Evolutionary conservation across 805 yeast genomes (phyloP).

Genomic region (Zygoascus ofunaensis): DNA sequence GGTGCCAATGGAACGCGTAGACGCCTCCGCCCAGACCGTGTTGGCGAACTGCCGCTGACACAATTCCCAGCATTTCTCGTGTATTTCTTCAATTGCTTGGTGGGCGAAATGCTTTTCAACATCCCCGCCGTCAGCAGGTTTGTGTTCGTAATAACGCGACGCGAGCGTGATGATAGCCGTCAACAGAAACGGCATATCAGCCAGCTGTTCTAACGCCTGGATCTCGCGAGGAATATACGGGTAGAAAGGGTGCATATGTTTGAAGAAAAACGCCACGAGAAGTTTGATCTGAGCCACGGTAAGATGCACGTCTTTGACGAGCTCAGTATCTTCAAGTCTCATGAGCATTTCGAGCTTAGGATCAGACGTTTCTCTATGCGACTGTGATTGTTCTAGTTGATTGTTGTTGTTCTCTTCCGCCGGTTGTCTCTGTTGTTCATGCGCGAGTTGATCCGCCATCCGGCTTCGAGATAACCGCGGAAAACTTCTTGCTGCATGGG

Average conservation of each 20-base stretch:
- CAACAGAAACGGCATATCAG: constrained; percentile 70
- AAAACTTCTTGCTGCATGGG: constrained; percentile 29
- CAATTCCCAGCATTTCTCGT: constrained; percentile 74
- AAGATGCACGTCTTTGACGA: constrained; percentile 47
- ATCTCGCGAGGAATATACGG: constrained; percentile 76
- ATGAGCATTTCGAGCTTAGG: constrained; percentile 5
- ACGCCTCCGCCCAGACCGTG: constrained; percentile 91
- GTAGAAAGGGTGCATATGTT: constrained; percentile 80
- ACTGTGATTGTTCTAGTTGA: constrained; percentile 2
- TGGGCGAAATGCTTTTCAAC: background rate
- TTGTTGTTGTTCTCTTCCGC: background rate
- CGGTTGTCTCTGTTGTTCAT: background rate
- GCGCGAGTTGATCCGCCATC: background rate
- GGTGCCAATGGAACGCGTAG: constrained; percentile 79
- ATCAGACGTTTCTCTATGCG: background rate
- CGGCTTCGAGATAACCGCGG: constrained; percentile 25
- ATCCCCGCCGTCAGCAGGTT: background rate
- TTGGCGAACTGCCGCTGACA: constrained; percentile 74
- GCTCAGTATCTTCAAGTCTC: constrained; percentile 49
- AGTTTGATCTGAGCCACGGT: constrained; percentile 36
- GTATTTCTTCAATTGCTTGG: constrained; percentile 26
- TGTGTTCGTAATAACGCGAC: constrained; percentile 53
- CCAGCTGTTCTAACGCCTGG: constrained; percentile 54
- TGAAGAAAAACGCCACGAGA: constrained; percentile 44
- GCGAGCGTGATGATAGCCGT: constrained; percentile 77